Evolutionary conservation across 768 basidiomycete genomes (phyloP).

Genomic region (Tricholoma bakamatsutake): DNA sequence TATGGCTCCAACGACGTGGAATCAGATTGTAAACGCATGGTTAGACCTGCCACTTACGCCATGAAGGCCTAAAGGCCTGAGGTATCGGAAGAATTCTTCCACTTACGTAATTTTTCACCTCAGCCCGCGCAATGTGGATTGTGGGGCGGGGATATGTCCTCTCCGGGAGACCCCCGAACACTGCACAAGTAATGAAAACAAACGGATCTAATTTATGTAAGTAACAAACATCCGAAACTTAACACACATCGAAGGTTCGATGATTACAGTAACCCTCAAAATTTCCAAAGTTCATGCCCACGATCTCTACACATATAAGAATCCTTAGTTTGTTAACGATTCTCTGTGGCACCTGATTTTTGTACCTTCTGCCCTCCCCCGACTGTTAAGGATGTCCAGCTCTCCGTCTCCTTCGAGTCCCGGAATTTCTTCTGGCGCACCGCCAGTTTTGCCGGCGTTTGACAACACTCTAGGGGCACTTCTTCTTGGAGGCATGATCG

Average conservation of each 20-base stretch:
- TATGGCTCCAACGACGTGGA: no score
- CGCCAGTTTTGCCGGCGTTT: constrained; percentile 22
- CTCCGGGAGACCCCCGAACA: neutral
- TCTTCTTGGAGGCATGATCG: constrained; percentile 46
- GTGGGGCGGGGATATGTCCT: no score
- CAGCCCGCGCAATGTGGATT: no score
- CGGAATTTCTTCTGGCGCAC: neutral
- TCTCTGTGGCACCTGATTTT: neutral
- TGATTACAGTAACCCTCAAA: no score
- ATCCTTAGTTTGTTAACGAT: neutral
- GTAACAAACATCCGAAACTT: no score
- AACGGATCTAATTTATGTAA: neutral
- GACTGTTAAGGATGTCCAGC: constrained; percentile 9
- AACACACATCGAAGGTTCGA: no score
- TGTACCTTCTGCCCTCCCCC: neutral
- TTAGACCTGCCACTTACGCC: no score
- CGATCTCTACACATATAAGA: neutral
- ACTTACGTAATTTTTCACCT: no score
- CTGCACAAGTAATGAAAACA: neutral
- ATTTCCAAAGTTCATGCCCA: neutral
- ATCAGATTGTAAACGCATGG: no score
- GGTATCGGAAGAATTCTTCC: no score
- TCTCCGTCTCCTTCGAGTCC: constrained; percentile 2
- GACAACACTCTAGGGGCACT: constrained; percentile 51
- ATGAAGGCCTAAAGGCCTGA: no score